Conservation (phyloP, 441 rosid genomes). For the Melastoma candidum region DNA sequence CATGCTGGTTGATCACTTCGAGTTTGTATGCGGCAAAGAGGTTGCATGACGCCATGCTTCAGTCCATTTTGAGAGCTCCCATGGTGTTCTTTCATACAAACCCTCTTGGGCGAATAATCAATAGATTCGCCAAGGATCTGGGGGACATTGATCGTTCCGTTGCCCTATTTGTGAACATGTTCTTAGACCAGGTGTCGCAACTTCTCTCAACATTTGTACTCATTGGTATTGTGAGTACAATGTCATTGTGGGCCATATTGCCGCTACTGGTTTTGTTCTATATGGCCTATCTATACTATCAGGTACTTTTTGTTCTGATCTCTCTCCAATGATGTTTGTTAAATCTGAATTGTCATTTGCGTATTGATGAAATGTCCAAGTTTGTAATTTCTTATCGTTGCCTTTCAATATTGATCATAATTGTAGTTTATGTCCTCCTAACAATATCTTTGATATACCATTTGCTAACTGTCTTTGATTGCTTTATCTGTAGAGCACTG, state of each 20-base stretch:
- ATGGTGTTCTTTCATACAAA: conserved; percentile 98
- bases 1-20: conserved; percentile 86
- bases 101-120: conserved; percentile 87
- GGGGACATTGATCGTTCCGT: conserved; percentile 93
- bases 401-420: no score
- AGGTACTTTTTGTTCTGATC: conserved; percentile 34
- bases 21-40: conserved; percentile 84
- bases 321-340: no score
- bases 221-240: conserved; percentile 93
- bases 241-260: conserved; percentile 98
- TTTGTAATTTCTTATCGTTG: no score
- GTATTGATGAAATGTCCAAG: no score
- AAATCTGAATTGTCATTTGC: no score
- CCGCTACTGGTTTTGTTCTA: conserved; percentile 90
- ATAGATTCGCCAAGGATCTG: conserved; percentile 95
- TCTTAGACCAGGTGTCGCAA: conserved; percentile 70
- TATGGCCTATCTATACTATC: conserved; percentile 89
- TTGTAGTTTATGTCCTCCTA: no score
- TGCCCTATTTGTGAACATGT: conserved; percentile 72
- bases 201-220: conserved; percentile 88
- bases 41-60: conserved; percentile 92
- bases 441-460: not conserved
- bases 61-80: conserved; percentile 88
- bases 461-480: conserved; percentile 4
- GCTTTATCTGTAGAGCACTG: conserved; percentile 53